These are phyloP conservation scores for Diaporthe sp. DNA, from an alignment of 2,329 filamentous ascomycete species.

Conservation along the genomic window DNA sequence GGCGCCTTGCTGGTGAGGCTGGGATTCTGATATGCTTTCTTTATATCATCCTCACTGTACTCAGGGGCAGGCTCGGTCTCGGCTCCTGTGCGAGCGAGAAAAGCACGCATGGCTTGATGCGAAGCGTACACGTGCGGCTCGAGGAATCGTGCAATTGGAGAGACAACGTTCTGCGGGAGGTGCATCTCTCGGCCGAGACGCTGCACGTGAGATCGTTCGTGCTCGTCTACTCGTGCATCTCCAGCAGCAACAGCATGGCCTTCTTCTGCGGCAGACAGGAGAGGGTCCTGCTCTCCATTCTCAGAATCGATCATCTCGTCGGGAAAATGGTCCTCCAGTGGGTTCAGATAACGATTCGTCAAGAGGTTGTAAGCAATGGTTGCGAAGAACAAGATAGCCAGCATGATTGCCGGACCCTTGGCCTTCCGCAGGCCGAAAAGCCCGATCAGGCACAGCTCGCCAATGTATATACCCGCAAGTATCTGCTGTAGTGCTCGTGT, in stretches of 20 bases:
- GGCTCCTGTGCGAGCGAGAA: constrained; percentile 33
- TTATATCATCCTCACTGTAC: constrained; percentile 35
- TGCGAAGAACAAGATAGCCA: constrained; percentile 29
- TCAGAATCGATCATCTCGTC: constrained; percentile 10
- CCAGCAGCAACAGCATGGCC: constrained; percentile 28
- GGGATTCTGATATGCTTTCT: constrained; percentile 36
- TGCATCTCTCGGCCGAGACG: constrained; percentile 32
- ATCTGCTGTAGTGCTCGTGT: constrained; percentile 90
- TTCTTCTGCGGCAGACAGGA: constrained; percentile 34
- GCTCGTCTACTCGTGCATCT: constrained; percentile 14
- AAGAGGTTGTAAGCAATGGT: constrained; percentile 33
- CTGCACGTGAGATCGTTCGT: constrained; percentile 32
- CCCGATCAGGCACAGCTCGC: constrained; percentile 83
- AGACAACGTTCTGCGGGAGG: constrained; percentile 31
- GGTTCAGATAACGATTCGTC: constrained; percentile 37
- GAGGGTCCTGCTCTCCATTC: constrained; percentile 33
- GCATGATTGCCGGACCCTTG: constrained; percentile 34
- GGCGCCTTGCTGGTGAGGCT: constrained; percentile 35
- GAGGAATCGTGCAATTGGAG: constrained; percentile 34
- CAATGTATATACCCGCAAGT: constrained; percentile 83
- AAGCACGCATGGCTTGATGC: constrained; percentile 36
- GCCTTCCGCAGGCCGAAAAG: constrained; percentile 74
- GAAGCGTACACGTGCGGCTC: constrained; percentile 38
- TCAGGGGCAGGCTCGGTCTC: constrained; percentile 35
- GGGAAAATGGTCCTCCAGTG: constrained; percentile 38